Evolutionary conservation across 768 basidiomycete species (phyloP), one percentile per base, ranked within the genome.

Genomic region (Hygrocybe coccinea): DNA sequence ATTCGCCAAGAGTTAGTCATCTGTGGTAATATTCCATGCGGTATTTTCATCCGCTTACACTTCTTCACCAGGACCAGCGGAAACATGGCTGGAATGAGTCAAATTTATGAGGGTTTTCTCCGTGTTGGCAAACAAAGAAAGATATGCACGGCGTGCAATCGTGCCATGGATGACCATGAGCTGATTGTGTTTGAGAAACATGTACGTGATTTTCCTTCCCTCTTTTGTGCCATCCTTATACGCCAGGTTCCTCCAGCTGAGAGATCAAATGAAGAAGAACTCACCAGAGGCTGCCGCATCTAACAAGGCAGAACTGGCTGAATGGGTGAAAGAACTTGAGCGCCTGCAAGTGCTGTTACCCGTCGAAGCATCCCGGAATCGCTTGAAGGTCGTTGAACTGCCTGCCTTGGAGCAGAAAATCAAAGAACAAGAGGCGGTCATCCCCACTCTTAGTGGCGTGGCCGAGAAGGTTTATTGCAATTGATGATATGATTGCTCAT

Each of bases 131-230:
- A 80, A 64, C 72, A 76, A 49, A 80, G 85, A 58, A 84, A 87
- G 63, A 68, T 76, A 0, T 99, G 95, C 63, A 74, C 80, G 10
- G 84, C 84, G 7, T 98, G 95, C 65, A 83, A 84, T 61, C 81
- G 94, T 1, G 75, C 74, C 37, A 71, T 97, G 64, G 72, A 79
- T 19, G 77, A 79, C 49, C 64, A 68, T 10, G 77, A 80, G 57
- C 59, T 78, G 10, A 70, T 71, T 0, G 75, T 78, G 0, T 89
- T 94, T 57, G 87, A 94, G 67, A 79, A 77, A 70, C 83, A 83
- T 63, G 91, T 90, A 55, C 51, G 84, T 72, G 19, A 19, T 50
- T 39, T n/a, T 80, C 76, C 7, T 35, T 43, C 24, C 41, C 49
- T 21, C 17, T 44, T n/a, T 55, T 25, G 24, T 55, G 36, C 22